Evolutionary conservation across 2,329 filamentous ascomycete species (phyloP).

Genomic region (Colletotrichum tamarilloi): DNA sequence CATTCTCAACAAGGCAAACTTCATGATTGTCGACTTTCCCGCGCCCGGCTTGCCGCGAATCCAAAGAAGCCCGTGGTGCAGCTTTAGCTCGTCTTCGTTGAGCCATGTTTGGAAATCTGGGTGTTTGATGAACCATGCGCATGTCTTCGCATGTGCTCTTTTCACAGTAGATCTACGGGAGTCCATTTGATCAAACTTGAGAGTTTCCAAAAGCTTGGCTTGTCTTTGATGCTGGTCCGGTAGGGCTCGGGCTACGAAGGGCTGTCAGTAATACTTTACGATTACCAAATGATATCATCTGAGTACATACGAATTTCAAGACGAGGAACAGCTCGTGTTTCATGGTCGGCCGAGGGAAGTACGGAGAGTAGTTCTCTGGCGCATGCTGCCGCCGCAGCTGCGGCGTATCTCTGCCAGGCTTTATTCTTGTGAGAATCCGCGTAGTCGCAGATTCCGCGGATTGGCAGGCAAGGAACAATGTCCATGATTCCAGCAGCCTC

Average conservation of each 20-base stretch:
- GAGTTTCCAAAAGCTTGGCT: slow-evolving; percentile 2
- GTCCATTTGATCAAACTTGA: slow-evolving; percentile 34
- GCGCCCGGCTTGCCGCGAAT: slow-evolving; percentile 13
- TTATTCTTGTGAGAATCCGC: slow-evolving; percentile 52
- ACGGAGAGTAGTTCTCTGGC: slow-evolving; percentile 32
- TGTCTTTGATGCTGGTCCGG: no score
- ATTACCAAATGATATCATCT: no score
- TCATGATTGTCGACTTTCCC: slow-evolving; percentile 18
- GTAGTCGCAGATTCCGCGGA: slow-evolving; percentile 51
- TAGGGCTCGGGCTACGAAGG: no score
- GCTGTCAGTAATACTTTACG: no score
- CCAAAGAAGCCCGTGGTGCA: slow-evolving; percentile 8
- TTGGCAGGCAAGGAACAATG: slow-evolving; percentile 42
- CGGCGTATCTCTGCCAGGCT: slow-evolving; percentile 47
- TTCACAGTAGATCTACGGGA: slow-evolving; percentile 29
- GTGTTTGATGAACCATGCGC: slow-evolving; percentile 35
- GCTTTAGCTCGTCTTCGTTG: fast-evolving
- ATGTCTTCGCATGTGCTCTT: slow-evolving; percentile 35
- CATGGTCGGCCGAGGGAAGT: not conserved
- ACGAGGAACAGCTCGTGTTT: no score
- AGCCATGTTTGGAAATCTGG: slow-evolving; percentile 32
- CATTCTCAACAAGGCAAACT: not conserved
- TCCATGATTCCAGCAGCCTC: slow-evolving; percentile 40
- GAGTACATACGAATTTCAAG: no score
- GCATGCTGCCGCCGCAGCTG: slow-evolving; percentile 44